A percentile compares a stretch with the other conserved stretches of the same genome.
Evolutionary conservation across 768 basidiomycete genomes (phyloP).

Genomic region (Hebeloma cylindrosporum): DNA sequence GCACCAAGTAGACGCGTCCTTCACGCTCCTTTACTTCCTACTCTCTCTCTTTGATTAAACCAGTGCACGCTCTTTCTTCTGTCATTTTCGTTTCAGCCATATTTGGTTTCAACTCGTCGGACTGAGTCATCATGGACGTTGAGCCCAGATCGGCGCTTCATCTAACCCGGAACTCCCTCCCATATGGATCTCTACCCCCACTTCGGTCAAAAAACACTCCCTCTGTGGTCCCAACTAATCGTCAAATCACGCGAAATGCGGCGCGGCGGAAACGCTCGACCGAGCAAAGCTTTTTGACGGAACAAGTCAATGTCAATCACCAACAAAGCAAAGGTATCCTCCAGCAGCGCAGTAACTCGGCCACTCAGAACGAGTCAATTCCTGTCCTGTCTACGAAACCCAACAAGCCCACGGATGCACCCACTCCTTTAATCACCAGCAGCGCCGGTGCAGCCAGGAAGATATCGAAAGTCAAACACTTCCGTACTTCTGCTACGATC

Average conservation of each 20-base stretch:
- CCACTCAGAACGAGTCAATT: slow-evolving; percentile 12
- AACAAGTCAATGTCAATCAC: slow-evolving; percentile 10
- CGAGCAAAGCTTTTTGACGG: slow-evolving; percentile 13
- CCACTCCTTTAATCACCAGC: slow-evolving; percentile 9
- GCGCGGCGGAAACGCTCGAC: slow-evolving; percentile 17
- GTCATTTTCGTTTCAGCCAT: slow-evolving; percentile 10
- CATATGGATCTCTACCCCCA: slow-evolving; percentile 14
- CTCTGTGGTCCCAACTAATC: slow-evolving; percentile 6
- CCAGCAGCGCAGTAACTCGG: slow-evolving; percentile 16
- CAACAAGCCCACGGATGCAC: slow-evolving; percentile 11
- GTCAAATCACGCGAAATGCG: slow-evolving; percentile 8
- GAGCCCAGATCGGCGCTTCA: slow-evolving; percentile 18
- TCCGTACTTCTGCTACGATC: slow-evolving; percentile 10
- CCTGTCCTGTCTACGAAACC: slow-evolving; percentile 11
- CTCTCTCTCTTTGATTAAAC: slow-evolving; percentile 4
- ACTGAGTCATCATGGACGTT: slow-evolving; percentile 7
- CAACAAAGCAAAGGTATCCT: slow-evolving; percentile 13
- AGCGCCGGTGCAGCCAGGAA: slow-evolving; percentile 18
- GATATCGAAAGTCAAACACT: slow-evolving; percentile 3
- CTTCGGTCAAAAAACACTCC: slow-evolving; percentile 10
- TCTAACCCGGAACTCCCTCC: slow-evolving; percentile 15
- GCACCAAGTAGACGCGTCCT: slow-evolving; percentile 8
- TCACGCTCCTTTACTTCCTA: slow-evolving; percentile 14
- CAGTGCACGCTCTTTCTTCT: slow-evolving; percentile 10
- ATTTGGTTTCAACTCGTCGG: slow-evolving; percentile 3